These are phyloP conservation scores for Erythrobasidium yunnanense DNA, from an alignment of 768 basidiomycete genomes.

Conservation along the genomic window DNA sequence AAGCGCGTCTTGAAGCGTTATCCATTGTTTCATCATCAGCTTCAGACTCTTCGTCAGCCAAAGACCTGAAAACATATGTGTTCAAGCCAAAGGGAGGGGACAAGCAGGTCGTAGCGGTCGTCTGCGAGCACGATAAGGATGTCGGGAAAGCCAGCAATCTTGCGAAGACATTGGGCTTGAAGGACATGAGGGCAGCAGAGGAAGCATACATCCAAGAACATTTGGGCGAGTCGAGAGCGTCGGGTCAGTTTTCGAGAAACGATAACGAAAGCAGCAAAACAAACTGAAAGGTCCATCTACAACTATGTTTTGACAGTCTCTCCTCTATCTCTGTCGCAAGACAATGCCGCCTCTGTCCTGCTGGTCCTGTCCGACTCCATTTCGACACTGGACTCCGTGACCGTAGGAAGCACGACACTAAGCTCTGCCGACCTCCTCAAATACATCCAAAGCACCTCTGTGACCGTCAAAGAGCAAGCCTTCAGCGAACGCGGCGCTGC, in stretches of 20 bases:
- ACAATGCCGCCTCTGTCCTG: conserved; percentile 15
- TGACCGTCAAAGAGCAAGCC: conserved; percentile 4
- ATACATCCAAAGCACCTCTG: conserved; percentile 3
- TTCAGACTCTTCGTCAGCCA: too few species aligned
- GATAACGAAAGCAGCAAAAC: too few species aligned
- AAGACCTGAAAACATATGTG: conserved; percentile 30
- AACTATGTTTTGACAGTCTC: too few species aligned
- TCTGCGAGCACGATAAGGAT: conserved; percentile 34
- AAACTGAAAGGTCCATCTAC: too few species aligned
- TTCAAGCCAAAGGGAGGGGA: conserved; percentile 37
- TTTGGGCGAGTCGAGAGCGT: conserved; percentile 23
- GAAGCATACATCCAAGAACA: conserved; percentile 34
- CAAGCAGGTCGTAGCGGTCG: conserved; percentile 35
- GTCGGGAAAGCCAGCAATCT: conserved; percentile 35
- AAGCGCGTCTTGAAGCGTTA: too few species aligned
- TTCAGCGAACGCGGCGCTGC: conserved; percentile 24
- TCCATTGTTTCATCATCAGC: too few species aligned
- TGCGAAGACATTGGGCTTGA: conserved; percentile 33
- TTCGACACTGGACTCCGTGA: not conserved
- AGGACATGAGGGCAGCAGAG: conserved; percentile 37
- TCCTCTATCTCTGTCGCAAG: not conserved
- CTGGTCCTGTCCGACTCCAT: conserved; percentile 21
- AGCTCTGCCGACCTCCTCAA: conserved; percentile 9
- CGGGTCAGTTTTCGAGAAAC: conserved; percentile 10
- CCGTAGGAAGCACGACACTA: conserved; percentile 8